Evolutionary conservation across 768 basidiomycete genomes (phyloP).

Genomic region (Hypholoma fasciculare): DNA sequence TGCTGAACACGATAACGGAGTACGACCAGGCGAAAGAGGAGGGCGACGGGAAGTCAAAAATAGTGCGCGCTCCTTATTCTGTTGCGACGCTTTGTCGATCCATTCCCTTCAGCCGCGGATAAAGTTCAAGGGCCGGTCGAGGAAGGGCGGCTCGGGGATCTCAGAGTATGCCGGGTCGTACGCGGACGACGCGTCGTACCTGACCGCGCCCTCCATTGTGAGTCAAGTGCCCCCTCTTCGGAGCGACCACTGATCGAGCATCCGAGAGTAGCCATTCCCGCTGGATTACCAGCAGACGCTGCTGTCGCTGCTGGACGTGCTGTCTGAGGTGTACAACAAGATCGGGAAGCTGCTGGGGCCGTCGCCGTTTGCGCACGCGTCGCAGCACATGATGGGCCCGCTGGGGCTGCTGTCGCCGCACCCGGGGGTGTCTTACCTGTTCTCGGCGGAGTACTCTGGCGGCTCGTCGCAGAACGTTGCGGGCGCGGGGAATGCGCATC

Average conservation of each 20-base stretch:
- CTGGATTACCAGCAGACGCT: constrained; percentile 90
- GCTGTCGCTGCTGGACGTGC: constrained; percentile 84
- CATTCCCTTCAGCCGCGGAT: constrained; percentile 34
- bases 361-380: constrained; percentile 66
- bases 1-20: constrained; percentile 71
- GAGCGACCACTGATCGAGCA: constrained; percentile 3
- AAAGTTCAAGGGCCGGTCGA: constrained; percentile 54
- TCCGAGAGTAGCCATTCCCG: constrained; percentile 69
- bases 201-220: constrained; percentile 75
- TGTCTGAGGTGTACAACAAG: constrained; percentile 89
- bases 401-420: constrained; percentile 75
- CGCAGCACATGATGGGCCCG: constrained; percentile 76
- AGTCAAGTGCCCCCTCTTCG: constrained; percentile 32
- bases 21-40: constrained; percentile 81
- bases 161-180: constrained; percentile 64
- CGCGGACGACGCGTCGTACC: constrained; percentile 66
- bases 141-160: constrained; percentile 52
- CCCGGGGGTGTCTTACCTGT: constrained; percentile 82
- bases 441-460: constrained; percentile 43
- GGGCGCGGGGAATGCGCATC: constrained; percentile 3
- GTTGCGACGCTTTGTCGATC: background rate
- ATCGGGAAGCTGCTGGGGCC: constrained; percentile 82
- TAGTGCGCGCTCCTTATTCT: constrained; percentile 39
- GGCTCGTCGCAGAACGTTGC: constrained; percentile 7
- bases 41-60: constrained; percentile 64